Conservation (phyloP, 441 rosid genomes). For the Theobroma grandiflorum region DNA sequence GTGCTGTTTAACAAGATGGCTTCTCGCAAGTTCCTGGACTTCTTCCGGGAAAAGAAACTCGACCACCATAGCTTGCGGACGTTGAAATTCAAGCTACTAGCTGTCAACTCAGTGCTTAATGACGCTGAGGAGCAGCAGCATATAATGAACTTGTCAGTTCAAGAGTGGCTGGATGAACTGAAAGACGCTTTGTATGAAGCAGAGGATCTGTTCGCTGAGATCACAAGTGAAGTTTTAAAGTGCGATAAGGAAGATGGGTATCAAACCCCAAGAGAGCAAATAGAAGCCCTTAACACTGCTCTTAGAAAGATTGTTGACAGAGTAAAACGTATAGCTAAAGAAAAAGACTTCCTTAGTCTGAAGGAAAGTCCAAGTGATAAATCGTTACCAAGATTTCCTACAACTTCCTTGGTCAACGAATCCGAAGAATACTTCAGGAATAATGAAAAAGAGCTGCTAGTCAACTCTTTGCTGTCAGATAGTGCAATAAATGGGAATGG, state of each 20-base stretch:
- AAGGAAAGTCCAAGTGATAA: not conserved
- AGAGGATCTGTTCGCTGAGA: not conserved
- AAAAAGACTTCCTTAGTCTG: not conserved
- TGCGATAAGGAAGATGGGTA: not conserved
- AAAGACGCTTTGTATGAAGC: not conserved
- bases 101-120: not conserved
- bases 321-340: not conserved
- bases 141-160: not conserved
- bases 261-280: not conserved
- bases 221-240: not conserved
- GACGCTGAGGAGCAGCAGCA: conserved; percentile 4
- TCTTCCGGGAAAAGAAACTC: not conserved
- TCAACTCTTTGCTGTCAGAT: not conserved
- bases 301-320: not conserved
- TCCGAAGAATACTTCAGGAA: not conserved
- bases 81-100: not conserved
- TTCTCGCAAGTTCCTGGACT: not conserved
- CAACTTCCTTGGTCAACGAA: not conserved
- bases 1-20: not conserved
- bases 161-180: not conserved
- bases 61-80: not conserved
- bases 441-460: not conserved
- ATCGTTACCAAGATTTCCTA: not conserved
- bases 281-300: not conserved
- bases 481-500: no score